These are phyloP conservation scores for Rhizophora apiculata DNA, from an alignment of 345 rosid genomes.

Conservation along the genomic window DNA sequence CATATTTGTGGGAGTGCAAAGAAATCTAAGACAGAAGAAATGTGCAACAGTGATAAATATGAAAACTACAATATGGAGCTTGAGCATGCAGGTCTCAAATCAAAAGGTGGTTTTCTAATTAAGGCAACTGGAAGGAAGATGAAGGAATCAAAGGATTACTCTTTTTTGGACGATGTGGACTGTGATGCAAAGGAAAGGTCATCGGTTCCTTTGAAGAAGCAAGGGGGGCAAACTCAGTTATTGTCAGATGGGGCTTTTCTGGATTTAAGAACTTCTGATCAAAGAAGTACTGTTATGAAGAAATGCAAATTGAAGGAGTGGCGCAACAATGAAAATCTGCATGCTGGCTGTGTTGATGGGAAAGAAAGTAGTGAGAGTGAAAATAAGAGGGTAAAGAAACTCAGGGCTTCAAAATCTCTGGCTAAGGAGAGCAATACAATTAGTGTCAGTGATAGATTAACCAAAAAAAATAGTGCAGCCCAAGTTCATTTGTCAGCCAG, in stretches of 20 bases:
- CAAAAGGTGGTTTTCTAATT: conserved; percentile 21
- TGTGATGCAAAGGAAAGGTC: conserved; percentile 33
- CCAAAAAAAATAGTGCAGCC: conserved; percentile 17
- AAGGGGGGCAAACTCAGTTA: conserved; percentile 37
- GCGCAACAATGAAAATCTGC: conserved; percentile 33
- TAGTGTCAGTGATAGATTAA: conserved; percentile 18
- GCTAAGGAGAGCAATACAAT: conserved; percentile 21
- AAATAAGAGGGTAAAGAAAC: conserved; percentile 35
- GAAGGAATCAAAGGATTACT: conserved; percentile 22
- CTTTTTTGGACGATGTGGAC: conserved; percentile 29
- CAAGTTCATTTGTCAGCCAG: conserved; percentile 6
- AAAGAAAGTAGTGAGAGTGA: conserved; percentile 36
- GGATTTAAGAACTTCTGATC: conserved; percentile 32
- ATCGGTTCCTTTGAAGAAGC: conserved; percentile 32
- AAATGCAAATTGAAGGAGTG: conserved; percentile 42
- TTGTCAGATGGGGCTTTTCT: conserved; percentile 40
- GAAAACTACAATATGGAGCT: conserved; percentile 18
- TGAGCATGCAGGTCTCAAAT: conserved; percentile 18
- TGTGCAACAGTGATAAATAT: conserved; percentile 11
- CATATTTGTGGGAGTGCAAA: conserved; percentile 34
- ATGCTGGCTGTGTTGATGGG: conserved; percentile 16
- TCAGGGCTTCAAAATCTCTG: conserved; percentile 25
- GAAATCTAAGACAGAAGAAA: conserved; percentile 40
- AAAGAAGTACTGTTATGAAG: conserved; percentile 28
- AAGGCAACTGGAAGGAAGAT: conserved; percentile 25